phyloP scores from a whole-genome alignment of 2,329 filamentous ascomycete species.

The Fusarium tanahbumbuense region DNA sequence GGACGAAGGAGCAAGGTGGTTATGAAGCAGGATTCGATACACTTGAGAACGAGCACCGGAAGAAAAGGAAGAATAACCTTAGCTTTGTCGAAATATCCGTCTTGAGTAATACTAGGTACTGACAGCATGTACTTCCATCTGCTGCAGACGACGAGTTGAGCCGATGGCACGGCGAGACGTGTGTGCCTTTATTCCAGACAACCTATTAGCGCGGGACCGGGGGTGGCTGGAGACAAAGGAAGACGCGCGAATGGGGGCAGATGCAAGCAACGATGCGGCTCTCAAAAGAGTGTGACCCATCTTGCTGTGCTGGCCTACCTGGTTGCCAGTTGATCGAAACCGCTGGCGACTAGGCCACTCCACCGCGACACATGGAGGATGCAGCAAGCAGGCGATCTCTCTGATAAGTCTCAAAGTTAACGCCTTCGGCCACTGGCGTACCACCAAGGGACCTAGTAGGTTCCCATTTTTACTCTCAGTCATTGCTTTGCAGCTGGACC shows the following conservation, averaged over 20 bases:
- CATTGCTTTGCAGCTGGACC: constrained; percentile 21
- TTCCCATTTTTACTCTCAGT: constrained; percentile 33
- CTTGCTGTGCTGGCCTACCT: constrained; percentile 92
- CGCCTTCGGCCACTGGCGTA: constrained; percentile 46
- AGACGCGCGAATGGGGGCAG: constrained; percentile 56
- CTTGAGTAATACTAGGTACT: constrained; percentile 53
- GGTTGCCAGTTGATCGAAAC: constrained; percentile 82
- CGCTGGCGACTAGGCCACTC: constrained; percentile 71
- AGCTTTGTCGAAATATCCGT: constrained; percentile 50
- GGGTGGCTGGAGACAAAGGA: constrained; percentile 57
- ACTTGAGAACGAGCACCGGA: constrained; percentile 12
- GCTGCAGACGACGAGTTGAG: constrained; percentile 62
- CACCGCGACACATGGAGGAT: constrained; percentile 61
- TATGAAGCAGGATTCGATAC: constrained; percentile 32
- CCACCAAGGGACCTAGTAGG: constrained; percentile 44
- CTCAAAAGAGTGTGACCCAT: constrained; percentile 74
- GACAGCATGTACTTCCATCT: constrained; percentile 38
- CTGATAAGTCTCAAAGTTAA: constrained; percentile 52
- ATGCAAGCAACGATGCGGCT: constrained; percentile 75
- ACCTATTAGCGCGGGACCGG: constrained; percentile 63
- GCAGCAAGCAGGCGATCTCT: constrained; percentile 63
- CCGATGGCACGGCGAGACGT: constrained; percentile 60
- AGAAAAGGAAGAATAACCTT: constrained; percentile 20
- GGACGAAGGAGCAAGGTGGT: constrained; percentile 13
- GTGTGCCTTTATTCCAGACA: constrained; percentile 74